Percentiles rank a stretch among this genome's conserved stretches.
Evolutionary conservation across 2,329 filamentous ascomycete genomes (phyloP).

Genomic region (Uncinocarpus reesii): DNA sequence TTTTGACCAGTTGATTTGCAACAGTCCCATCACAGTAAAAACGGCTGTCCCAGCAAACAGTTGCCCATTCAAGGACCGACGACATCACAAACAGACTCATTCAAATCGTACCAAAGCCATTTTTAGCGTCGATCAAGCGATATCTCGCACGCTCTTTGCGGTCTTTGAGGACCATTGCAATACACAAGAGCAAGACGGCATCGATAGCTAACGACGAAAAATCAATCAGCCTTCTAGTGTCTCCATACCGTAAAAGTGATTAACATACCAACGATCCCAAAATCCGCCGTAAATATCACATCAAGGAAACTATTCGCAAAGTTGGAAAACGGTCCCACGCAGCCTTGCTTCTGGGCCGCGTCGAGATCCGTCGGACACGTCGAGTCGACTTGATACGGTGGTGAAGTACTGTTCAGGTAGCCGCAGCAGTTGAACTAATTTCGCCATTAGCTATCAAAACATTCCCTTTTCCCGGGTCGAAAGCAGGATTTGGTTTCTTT

Average conservation of each 20-base stretch:
- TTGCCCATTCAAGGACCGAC: too few species aligned
- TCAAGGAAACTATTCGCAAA: conserved; percentile 65
- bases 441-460: background rate
- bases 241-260: background rate
- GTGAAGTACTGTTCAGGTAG: conserved; percentile 61
- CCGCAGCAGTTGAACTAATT: conserved; percentile 68
- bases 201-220: conserved; percentile 44
- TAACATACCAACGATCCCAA: conserved; percentile 60
- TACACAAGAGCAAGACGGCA: conserved; percentile 56
- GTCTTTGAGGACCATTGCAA: conserved; percentile 68
- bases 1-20: too few species aligned
- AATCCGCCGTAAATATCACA: conserved; percentile 66
- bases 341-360: conserved; percentile 60
- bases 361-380: conserved; percentile 60
- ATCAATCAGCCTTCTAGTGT: background rate
- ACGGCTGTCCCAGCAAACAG: too few species aligned
- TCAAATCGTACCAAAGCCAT: conserved; percentile 45
- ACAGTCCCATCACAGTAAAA: too few species aligned
- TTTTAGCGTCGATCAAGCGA: conserved; percentile 72
- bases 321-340: conserved; percentile 54
- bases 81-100: background rate
- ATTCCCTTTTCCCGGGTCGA: background rate
- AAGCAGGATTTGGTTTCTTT: background rate
- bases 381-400: conserved; percentile 59
- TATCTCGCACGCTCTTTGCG: conserved; percentile 71